Conservation (phyloP, 768 basidiomycete species). For the Boletus rufocinnamomeus region DNA sequence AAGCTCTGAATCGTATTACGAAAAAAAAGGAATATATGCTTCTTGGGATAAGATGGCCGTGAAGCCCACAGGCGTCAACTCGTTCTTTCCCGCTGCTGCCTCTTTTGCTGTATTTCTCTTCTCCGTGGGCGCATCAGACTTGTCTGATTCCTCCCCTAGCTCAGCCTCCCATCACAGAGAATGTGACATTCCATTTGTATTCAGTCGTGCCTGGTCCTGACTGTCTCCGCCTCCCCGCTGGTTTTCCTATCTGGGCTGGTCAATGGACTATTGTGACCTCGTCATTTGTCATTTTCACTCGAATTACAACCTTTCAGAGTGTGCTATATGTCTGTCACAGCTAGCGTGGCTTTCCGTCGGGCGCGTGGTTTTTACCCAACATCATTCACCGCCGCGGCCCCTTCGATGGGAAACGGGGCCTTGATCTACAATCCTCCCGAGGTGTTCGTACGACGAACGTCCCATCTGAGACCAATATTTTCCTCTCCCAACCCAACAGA, state of each 20-base stretch:
- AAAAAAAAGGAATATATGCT: constrained; percentile 3
- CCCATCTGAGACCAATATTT: constrained; percentile 1
- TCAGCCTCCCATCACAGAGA: constrained; percentile 14
- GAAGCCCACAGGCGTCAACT: not conserved
- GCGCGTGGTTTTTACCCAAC: not conserved
- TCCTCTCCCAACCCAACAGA: not conserved
- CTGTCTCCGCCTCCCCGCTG: not conserved
- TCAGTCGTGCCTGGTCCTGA: constrained; percentile 21
- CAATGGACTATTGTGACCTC: not conserved
- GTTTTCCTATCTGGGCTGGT: not conserved
- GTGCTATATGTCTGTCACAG: not conserved
- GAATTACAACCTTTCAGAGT: not conserved
- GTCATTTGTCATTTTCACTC: not conserved
- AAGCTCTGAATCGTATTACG: constrained; percentile 6
- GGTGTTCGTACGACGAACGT: not conserved
- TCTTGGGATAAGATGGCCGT: constrained; percentile 4
- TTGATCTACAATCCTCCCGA: not conserved
- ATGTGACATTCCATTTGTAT: constrained; percentile 1
- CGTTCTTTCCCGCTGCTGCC: not conserved
- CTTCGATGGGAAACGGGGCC: constrained; percentile 21
- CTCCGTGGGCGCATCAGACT: constrained; percentile 24
- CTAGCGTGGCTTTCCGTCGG: not conserved
- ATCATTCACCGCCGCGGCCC: constrained; percentile 15
- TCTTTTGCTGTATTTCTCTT: not conserved
- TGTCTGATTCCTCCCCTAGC: constrained; percentile 9